Evolutionary conservation across 1,284 basidiomycete genomes (phyloP), one percentile per base, ranked within the genome.

Genomic region (Tremellales sp.): DNA sequence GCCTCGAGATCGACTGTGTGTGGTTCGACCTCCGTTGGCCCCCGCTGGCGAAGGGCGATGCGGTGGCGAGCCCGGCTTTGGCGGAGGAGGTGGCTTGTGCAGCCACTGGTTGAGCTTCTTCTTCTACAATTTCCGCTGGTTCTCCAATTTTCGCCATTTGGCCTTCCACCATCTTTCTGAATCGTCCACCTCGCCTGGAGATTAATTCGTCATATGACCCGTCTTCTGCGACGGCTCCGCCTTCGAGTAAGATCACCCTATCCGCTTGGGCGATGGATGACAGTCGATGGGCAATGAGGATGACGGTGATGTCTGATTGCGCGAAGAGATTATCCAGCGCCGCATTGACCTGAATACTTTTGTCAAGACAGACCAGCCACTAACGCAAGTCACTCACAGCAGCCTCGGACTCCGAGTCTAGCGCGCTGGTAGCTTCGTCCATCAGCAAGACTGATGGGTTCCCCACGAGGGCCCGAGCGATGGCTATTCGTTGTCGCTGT

Each of bases 401-500:
- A 27, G 61, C 55, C 52, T 70, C 67, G 31, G 67, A 70, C 42
- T 66, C 63, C 3, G 66, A 66, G 41, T 71, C 69, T 22, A 71
- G 57, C 1, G 68, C 66, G 35, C 54, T 58, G 7, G 69, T 71
- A 4, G 68, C 70, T 54, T 73, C 71, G 54, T 73, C 71, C 63
- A 72, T 69, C 28, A 74, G 53, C 40, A 77, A 54, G 14, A 77
- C 73, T 0, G 70, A 68, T 0, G 76, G 76, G 42, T 72, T 68
- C 19, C 75, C 67, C 5, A 77, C 71, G 0, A 77, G 62, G 1
- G 76, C 75, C 27, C 76, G 60, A 9, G 76, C 76, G 50, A 77
- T 77, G n/a, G 75, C 75, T 22, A 77, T 71, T 16, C 75, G 60
- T 56, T 77, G 76, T 29, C 74, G 56, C 53, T 77, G 76, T 22